A percentile compares a stretch with the other conserved stretches of the same genome.
These are phyloP conservation scores for Aspergillus sp. DNA, from an alignment of 2,329 filamentous ascomycete species.

Conservation along the genomic window DNA sequence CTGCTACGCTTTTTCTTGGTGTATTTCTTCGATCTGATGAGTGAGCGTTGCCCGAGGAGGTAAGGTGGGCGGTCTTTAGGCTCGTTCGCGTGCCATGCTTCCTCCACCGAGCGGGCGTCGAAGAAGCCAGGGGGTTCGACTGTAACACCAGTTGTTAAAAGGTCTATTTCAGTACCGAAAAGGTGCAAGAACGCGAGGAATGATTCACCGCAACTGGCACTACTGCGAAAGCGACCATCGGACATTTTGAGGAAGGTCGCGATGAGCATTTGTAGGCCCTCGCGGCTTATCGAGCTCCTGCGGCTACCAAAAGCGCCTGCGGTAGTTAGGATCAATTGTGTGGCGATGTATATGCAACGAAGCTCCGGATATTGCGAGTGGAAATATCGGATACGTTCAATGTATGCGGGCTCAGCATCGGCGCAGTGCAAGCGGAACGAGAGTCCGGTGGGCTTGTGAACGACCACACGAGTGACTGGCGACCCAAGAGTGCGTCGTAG, in stretches of 20 bases:
- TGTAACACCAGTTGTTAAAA: constrained; percentile 48
- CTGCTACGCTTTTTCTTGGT: constrained; percentile 33
- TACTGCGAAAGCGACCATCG: constrained; percentile 30
- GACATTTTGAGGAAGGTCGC: constrained; percentile 53
- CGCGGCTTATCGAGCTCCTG: constrained; percentile 53
- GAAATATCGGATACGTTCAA: constrained; percentile 48
- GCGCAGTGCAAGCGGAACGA: constrained; percentile 53
- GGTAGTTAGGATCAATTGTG: constrained; percentile 53
- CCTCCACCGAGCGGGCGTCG: constrained; percentile 18
- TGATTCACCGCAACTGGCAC: constrained; percentile 39
- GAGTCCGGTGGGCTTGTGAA: constrained; percentile 51
- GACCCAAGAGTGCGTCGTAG: constrained; percentile 19
- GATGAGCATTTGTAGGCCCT: constrained; percentile 58
- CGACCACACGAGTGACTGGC: constrained; percentile 33
- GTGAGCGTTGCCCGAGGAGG: constrained; percentile 40
- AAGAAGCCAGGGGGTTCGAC: constrained; percentile 50
- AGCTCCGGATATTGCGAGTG: constrained; percentile 52
- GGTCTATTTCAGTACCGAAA: constrained; percentile 48
- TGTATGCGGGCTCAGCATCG: constrained; percentile 39
- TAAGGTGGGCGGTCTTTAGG: constrained; percentile 21
- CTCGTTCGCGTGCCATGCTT: constrained; percentile 11
- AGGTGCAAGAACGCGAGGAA: constrained; percentile 53
- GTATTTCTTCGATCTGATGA: constrained; percentile 34
- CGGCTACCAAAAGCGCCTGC: constrained; percentile 50
- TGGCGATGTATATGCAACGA: constrained; percentile 48